Conservation (phyloP, 495 filamentous ascomycete species). For the Penicillium pancosmium region DNA sequence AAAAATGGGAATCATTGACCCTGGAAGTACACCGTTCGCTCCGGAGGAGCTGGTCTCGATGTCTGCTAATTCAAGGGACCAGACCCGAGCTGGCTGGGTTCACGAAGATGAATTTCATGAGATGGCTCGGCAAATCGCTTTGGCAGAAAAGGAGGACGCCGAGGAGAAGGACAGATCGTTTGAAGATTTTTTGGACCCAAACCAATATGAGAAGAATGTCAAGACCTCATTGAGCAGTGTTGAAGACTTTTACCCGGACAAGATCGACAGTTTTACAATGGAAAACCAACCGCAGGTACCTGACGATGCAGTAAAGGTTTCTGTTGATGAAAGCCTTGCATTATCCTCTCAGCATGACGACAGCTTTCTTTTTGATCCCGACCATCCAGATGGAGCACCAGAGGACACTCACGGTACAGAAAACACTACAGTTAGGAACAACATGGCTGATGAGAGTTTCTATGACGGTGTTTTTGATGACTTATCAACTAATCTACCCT, state of each 20-base stretch:
- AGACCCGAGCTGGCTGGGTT: conserved; percentile 75
- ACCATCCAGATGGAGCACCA: conserved; percentile 3
- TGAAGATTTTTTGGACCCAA: conserved; percentile 59
- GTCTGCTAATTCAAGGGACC: conserved; percentile 76
- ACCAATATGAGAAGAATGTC: conserved; percentile 58
- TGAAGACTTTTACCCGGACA: conserved; percentile 79
- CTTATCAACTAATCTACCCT: conserved; percentile 4
- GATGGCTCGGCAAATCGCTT: conserved; percentile 60
- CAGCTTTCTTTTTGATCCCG: conserved; percentile 9
- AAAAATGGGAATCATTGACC: conserved; percentile 61
- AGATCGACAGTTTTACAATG: conserved; percentile 42
- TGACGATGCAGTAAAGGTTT: conserved; percentile 29
- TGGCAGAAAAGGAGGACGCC: conserved; percentile 60
- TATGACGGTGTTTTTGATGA: conserved; percentile 32
- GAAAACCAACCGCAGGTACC: conserved; percentile 11
- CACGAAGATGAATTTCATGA: conserved; percentile 83
- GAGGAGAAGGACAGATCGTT: conserved; percentile 57
- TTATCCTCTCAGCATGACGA: conserved; percentile 41
- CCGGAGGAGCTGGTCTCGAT: conserved; percentile 80
- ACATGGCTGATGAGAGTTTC: conserved; percentile 25
- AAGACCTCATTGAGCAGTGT: conserved; percentile 80
- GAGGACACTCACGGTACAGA: conserved; percentile 7
- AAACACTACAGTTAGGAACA: not conserved
- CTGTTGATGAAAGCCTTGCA: conserved; percentile 53
- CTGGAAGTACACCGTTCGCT: conserved; percentile 73